Percentiles rank a stretch among this genome's conserved stretches.
These are phyloP conservation scores for Begonia masoniana DNA, from an alignment of 306 rosid genomes.

Conservation along the genomic window DNA sequence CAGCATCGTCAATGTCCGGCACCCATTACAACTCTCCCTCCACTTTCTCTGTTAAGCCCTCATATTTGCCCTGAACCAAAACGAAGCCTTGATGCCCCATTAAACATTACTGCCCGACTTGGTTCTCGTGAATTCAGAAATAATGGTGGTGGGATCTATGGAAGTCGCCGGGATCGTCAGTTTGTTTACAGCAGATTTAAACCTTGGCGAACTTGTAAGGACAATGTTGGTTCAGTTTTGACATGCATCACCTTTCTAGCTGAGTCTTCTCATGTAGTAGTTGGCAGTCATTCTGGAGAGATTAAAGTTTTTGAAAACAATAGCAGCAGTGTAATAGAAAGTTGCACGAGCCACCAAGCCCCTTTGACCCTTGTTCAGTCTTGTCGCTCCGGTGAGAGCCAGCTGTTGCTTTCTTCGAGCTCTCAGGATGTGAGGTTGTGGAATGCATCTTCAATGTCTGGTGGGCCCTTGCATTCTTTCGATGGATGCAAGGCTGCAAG, in stretches of 20 bases:
- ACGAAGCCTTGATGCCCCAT: conserved; percentile 87
- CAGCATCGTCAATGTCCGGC: conserved; percentile 99
- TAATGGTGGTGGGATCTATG: conserved; percentile 68
- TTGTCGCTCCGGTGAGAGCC: conserved; percentile 51
- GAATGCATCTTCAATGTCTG: conserved; percentile 61
- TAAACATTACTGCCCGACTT: conserved; percentile 81
- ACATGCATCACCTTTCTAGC: conserved; percentile 83
- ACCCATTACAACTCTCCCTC: conserved; percentile 97
- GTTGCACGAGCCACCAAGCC: conserved; percentile 71
- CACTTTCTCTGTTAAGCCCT: conserved; percentile 77
- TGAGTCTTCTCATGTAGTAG: conserved; percentile 79
- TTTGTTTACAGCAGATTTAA: conserved; percentile 91
- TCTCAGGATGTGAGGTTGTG: conserved; percentile 72
- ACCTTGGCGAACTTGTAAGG: conserved; percentile 96
- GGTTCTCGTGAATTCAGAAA: conserved; percentile 75
- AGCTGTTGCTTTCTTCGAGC: conserved; percentile 86
- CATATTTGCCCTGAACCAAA: conserved; percentile 98
- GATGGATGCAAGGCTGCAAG: conserved; percentile 94
- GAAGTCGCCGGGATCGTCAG: conserved; percentile 92
- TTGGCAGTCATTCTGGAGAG: conserved; percentile 85
- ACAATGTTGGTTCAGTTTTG: conserved; percentile 61
- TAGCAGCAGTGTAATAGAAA: conserved; percentile 60
- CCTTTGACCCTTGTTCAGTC: conserved; percentile 79
- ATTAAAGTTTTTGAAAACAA: conserved; percentile 74
- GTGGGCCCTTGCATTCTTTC: conserved; percentile 75